Conservation (phyloP, 2,329 filamentous ascomycete species). For the Alternaria incomplexa region DNA sequence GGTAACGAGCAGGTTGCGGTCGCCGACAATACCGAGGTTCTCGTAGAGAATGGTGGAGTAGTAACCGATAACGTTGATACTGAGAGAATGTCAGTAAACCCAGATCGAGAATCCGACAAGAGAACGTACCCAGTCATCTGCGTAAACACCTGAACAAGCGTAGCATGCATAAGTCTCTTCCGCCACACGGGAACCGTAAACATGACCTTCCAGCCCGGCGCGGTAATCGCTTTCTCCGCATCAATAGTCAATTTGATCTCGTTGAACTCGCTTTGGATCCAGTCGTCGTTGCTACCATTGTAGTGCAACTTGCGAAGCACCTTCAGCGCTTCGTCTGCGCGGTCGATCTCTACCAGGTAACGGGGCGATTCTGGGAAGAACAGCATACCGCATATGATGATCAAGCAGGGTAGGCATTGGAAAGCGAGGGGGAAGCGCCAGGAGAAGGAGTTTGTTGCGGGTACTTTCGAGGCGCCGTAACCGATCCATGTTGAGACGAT, state of each 20-base stretch:
- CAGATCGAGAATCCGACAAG: too few relatives aligned
- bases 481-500: slow-evolving; percentile 62
- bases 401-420: slow-evolving; percentile 53
- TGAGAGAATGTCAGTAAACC: slow-evolving; percentile 21
- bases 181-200: slow-evolving; percentile 66
- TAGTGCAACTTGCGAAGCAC: slow-evolving; percentile 59
- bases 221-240: slow-evolving; percentile 62
- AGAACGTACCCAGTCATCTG: slow-evolving; percentile 62
- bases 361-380: slow-evolving; percentile 51
- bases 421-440: slow-evolving; percentile 56
- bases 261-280: slow-evolving; percentile 63
- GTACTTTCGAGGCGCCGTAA: slow-evolving; percentile 50
- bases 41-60: slow-evolving; percentile 67
- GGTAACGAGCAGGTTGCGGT: slow-evolving; percentile 60
- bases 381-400: slow-evolving; percentile 52
- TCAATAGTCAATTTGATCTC: slow-evolving; percentile 68
- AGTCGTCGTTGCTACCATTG: slow-evolving; percentile 62
- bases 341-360: slow-evolving; percentile 55
- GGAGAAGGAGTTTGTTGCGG: slow-evolving; percentile 45
- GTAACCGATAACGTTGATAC: slow-evolving; percentile 65
- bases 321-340: slow-evolving; percentile 60
- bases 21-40: slow-evolving; percentile 63
- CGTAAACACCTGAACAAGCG: slow-evolving; percentile 68
- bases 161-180: slow-evolving; percentile 66
- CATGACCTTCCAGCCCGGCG: slow-evolving; percentile 61